Conservation (phyloP, 2,329 filamentous ascomycete species). For the Epichloe typhina region DNA sequence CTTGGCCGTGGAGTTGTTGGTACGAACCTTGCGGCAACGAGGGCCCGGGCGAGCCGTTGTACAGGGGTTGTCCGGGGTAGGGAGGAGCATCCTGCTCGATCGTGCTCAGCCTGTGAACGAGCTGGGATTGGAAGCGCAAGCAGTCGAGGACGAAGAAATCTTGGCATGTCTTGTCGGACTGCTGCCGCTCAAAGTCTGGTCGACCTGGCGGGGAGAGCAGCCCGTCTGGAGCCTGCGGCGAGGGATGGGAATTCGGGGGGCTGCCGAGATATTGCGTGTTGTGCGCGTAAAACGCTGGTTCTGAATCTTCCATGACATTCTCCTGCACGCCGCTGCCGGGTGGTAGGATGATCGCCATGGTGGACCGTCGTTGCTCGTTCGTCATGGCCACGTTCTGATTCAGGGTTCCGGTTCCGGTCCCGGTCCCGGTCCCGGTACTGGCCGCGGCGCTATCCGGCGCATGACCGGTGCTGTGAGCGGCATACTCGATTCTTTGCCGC, state of each 20-base stretch:
- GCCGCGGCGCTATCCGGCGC: not conserved
- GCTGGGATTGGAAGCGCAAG: conserved; percentile 13
- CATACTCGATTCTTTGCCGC: conserved; percentile 6
- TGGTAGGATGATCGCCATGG: conserved; percentile 6
- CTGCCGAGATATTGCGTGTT: conserved; percentile 8
- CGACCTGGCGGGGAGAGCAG: conserved; percentile 10
- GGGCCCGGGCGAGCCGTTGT: not conserved
- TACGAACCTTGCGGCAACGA: conserved; percentile 3
- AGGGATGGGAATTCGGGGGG: conserved; percentile 10
- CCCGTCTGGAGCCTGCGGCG: conserved; percentile 6
- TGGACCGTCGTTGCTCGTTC: conserved; percentile 2
- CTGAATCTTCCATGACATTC: conserved; percentile 4
- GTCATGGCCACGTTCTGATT: not conserved
- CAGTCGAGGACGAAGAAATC: conserved; percentile 15
- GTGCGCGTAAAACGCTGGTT: conserved; percentile 7
- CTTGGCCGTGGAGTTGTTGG: not conserved
- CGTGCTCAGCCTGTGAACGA: conserved; percentile 12
- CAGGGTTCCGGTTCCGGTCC: too few species aligned
- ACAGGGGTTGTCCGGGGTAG: conserved; percentile 1
- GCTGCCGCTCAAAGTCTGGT: conserved; percentile 5
- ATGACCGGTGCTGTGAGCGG: not conserved
- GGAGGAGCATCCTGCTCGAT: conserved; percentile 8
- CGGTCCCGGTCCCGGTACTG: too few species aligned
- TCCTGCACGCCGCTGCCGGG: conserved; percentile 7
- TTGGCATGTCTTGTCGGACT: conserved; percentile 7